phyloP scores from a whole-genome alignment of 345 rosid genomes.

The Mallotus nudiflorus region DNA sequence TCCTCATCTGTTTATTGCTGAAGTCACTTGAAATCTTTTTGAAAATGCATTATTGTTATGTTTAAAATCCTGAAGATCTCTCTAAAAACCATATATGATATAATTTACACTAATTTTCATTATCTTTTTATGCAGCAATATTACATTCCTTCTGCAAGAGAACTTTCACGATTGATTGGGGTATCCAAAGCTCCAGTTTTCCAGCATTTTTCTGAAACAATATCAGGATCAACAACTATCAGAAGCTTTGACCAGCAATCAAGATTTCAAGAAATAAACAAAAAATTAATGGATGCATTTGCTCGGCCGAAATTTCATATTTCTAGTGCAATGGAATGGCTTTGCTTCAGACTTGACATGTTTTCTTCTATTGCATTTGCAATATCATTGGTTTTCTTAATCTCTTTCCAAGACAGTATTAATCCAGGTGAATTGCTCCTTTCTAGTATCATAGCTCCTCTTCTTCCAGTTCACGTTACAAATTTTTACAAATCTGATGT shows the following conservation, averaged over 20 bases:
- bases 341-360: slow-evolving; percentile 64
- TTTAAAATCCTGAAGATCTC: too few relatives aligned
- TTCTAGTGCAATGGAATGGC: slow-evolving; percentile 68
- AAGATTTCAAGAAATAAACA: slow-evolving; percentile 53
- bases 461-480: background rate
- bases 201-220: slow-evolving; percentile 73
- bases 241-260: slow-evolving; percentile 71
- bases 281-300: slow-evolving; percentile 51
- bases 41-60: background rate
- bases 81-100: too few relatives aligned
- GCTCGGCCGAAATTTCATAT: slow-evolving; percentile 54
- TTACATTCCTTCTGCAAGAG: slow-evolving; percentile 80
- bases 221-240: slow-evolving; percentile 64
- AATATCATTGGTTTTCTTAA: slow-evolving; percentile 50
- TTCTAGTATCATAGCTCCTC: background rate
- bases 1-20: background rate
- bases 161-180: slow-evolving; percentile 65
- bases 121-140: slow-evolving; percentile 47
- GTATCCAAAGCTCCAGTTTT: slow-evolving; percentile 68
- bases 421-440: slow-evolving; percentile 53
- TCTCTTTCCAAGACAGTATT: slow-evolving; percentile 51
- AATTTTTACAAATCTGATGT: background rate
- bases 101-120: too few relatives aligned
- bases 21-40: background rate
- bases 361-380: slow-evolving; percentile 54